Conservation (phyloP, 2,329 filamentous ascomycete species). For the Pestalotiopsis sp. region DNA sequence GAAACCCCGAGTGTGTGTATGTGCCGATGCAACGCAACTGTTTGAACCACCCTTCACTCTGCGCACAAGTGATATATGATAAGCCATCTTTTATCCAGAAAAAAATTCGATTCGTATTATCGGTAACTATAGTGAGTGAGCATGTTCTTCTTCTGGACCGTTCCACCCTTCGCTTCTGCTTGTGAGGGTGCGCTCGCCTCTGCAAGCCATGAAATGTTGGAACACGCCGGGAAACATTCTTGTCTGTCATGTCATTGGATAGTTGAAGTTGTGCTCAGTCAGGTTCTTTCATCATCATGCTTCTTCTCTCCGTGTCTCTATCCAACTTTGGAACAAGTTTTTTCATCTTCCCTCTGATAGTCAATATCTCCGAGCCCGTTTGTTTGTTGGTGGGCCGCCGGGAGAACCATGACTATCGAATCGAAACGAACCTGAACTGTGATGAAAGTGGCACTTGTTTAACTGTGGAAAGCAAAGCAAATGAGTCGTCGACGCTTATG, state of each 20-base stretch:
- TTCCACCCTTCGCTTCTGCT: not conserved
- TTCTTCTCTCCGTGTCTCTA: not conserved
- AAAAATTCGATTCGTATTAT: not conserved
- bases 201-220: not conserved
- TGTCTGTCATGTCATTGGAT: slow-evolving; percentile 1
- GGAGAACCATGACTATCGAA: not conserved
- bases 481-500: slow-evolving; percentile 11
- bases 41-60: not conserved
- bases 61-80: slow-evolving; percentile 12
- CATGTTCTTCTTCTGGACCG: not conserved
- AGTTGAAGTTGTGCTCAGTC: not conserved
- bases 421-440: not conserved
- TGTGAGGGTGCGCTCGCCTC: slow-evolving; percentile 10
- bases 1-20: not conserved
- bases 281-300: not conserved
- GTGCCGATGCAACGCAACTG: not conserved
- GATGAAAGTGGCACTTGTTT: not conserved
- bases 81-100: not conserved
- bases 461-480: not conserved
- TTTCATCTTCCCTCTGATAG: not conserved
- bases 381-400: not conserved
- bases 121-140: not conserved
- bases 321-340: not conserved
- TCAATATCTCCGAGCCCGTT: not conserved
- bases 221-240: not conserved